phyloP scores from a whole-genome alignment of 768 basidiomycete genomes.

The Leccinum longicurvipes region DNA sequence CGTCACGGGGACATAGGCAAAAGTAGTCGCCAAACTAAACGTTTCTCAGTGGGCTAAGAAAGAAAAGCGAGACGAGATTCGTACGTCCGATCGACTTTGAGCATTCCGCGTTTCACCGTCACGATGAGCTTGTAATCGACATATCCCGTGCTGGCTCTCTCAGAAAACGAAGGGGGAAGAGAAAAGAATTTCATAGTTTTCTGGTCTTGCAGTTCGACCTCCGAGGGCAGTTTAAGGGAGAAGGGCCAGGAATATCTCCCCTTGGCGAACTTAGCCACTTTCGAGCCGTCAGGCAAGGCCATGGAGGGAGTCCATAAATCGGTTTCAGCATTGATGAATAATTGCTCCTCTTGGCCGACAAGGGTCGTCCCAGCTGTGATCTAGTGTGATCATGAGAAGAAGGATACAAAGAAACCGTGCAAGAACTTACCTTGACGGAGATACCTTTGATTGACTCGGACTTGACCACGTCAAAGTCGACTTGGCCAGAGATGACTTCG shows the following conservation, averaged over 20 bases:
- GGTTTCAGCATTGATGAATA: conserved; percentile 43
- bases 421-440: conserved; percentile 40
- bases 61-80: not conserved
- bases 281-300: conserved; percentile 22
- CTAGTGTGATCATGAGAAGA: conserved; percentile 15
- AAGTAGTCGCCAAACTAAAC: conserved; percentile 30
- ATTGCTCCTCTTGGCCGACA: conserved; percentile 52
- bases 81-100: conserved; percentile 52
- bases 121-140: conserved; percentile 54
- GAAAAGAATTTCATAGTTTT: conserved; percentile 35
- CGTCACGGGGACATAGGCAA: conserved; percentile 33
- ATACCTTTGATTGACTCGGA: conserved; percentile 48
- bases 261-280: conserved; percentile 35
- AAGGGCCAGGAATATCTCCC: conserved; percentile 51
- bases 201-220: conserved; percentile 39
- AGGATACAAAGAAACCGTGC: too few relatives aligned
- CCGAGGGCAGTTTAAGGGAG: conserved; percentile 42
- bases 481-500: conserved; percentile 47
- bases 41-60: not conserved
- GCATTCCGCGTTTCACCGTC: conserved; percentile 45
- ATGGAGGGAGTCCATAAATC: conserved; percentile 39
- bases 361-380: conserved; percentile 46
- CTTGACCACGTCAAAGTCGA: conserved; percentile 49
- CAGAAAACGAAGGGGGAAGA: conserved; percentile 53
- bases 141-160: conserved; percentile 52